Conservation (phyloP, 202 grass and related monocot genomes). For the Setaria viridis region DNA sequence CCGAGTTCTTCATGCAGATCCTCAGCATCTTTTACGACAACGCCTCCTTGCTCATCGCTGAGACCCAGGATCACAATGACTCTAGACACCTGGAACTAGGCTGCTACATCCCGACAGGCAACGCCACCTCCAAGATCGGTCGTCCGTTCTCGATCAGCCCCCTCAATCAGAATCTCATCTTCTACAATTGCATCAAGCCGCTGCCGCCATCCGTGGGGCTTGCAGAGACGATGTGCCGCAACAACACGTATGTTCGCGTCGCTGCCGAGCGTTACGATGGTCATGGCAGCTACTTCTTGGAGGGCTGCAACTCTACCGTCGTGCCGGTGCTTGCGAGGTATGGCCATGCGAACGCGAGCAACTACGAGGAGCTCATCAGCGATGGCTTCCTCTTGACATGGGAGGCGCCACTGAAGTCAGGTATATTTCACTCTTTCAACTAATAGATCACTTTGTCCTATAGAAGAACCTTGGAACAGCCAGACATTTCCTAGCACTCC, state of each 20-base stretch:
- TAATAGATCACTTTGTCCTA: not conserved
- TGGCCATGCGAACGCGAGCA: not conserved
- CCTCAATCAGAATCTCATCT: constrained; percentile 41
- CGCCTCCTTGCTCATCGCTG: constrained; percentile 35
- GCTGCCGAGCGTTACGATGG: not conserved
- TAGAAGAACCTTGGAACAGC: too few relatives aligned
- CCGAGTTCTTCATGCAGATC: not conserved
- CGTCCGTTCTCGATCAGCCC: constrained; percentile 15
- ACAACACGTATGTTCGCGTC: constrained; percentile 26
- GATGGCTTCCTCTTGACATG: constrained; percentile 56
- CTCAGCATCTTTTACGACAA: constrained; percentile 52
- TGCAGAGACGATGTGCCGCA: not conserved
- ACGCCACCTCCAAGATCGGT: not conserved
- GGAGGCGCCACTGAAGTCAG: not conserved
- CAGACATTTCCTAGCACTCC: not conserved
- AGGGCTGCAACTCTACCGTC: not conserved
- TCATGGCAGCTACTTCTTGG: not conserved
- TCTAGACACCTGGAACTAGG: not conserved
- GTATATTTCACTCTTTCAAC: not conserved
- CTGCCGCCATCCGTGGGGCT: not conserved
- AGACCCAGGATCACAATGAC: not conserved
- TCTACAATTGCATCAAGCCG: constrained; percentile 33
- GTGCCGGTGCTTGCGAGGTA: not conserved
- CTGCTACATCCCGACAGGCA: not conserved
- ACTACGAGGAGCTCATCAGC: constrained; percentile 4